Percentiles rank a stretch among this genome's conserved stretches.
Evolutionary conservation across 148 eudicot species (phyloP).

Genomic region (Diospyros lotus): DNA sequence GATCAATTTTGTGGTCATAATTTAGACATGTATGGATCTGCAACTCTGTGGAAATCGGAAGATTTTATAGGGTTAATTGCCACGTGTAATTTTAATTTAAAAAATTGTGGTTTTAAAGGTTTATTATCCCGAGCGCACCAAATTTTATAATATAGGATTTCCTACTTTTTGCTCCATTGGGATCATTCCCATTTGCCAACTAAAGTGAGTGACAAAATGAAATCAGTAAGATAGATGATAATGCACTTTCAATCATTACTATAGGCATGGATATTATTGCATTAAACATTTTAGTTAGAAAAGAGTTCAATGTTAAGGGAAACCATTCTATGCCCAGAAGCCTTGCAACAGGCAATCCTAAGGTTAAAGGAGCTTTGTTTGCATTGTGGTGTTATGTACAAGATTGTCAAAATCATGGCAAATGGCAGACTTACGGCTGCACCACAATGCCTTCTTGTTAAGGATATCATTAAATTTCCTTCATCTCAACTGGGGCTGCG

Average conservation of each 20-base stretch:
- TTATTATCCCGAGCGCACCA: too few relatives aligned
- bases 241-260: neutral
- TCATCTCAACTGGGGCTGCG: neutral
- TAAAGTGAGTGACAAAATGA: neutral
- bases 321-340: neutral
- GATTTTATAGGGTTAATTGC: too few relatives aligned
- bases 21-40: too few relatives aligned
- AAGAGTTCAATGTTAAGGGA: neutral
- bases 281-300: neutral
- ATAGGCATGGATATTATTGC: neutral
- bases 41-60: too few relatives aligned
- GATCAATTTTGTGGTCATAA: too few relatives aligned
- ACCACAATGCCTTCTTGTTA: constrained; percentile 5
- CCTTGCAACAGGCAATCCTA: too few relatives aligned
- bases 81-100: too few relatives aligned
- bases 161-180: neutral
- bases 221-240: neutral
- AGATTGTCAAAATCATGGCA: constrained; percentile 4
- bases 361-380: neutral
- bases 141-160: too few relatives aligned
- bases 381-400: neutral
- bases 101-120: too few relatives aligned
- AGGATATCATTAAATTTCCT: constrained; percentile 5
- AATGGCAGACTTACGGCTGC: constrained; percentile 17
- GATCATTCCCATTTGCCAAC: neutral